phyloP scores from a whole-genome alignment of 1,284 basidiomycete genomes.

The Boletus holoroseus region DNA sequence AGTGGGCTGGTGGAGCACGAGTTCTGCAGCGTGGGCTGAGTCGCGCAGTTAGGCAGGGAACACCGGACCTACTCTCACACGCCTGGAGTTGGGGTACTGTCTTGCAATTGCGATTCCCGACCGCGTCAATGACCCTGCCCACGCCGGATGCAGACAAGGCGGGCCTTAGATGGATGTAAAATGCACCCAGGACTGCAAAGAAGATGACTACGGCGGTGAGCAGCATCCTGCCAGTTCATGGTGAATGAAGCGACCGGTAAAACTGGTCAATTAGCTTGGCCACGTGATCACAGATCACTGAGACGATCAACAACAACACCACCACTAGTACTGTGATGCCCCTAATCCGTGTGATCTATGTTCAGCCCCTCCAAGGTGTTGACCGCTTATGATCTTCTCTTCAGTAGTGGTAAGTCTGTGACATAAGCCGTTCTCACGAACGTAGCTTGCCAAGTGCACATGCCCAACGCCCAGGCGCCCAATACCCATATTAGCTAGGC shows the following conservation, averaged over 20 bases:
- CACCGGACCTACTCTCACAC: constrained; percentile 52
- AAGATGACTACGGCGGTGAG: constrained; percentile 27
- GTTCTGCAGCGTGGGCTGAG: constrained; percentile 37
- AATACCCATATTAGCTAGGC: too few species aligned
- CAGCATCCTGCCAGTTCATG: constrained; percentile 3
- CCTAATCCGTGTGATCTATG: too few species aligned
- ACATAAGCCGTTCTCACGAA: too few species aligned
- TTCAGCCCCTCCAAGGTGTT: too few species aligned
- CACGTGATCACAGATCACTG: too few species aligned
- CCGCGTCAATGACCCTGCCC: constrained; percentile 40
- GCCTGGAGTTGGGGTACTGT: constrained; percentile 50
- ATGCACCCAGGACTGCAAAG: constrained; percentile 21
- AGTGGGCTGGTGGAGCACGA: constrained; percentile 49
- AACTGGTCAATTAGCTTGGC: too few species aligned
- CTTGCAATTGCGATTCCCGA: constrained; percentile 47
- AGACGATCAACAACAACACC: too few species aligned
- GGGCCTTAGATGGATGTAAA: constrained; percentile 42
- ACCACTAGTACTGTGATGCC: too few species aligned
- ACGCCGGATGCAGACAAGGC: constrained; percentile 38
- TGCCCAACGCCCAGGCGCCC: too few species aligned
- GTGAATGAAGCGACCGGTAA: not conserved
- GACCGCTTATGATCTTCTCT: too few species aligned
- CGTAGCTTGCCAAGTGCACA: too few species aligned
- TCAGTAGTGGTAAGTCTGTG: too few species aligned
- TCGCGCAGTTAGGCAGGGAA: not conserved